These are phyloP conservation scores for Pythium vanterpoolii DNA, from an alignment of 352 stramenopile species.

Conservation along the genomic window DNA sequence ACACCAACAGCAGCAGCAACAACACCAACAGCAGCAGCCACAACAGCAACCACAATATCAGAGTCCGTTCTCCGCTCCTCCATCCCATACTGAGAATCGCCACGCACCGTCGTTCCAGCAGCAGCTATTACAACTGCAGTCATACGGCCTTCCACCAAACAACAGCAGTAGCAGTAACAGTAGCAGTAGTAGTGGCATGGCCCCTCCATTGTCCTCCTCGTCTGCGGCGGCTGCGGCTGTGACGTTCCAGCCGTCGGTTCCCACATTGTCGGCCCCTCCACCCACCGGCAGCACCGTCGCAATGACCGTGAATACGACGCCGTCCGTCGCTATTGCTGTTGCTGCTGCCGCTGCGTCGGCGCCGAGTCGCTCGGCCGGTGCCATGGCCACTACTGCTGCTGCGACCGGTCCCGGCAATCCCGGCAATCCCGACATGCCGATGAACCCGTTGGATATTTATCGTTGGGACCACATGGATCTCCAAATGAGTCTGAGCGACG, in stretches of 20 bases:
- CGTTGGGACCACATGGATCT: slow-evolving; percentile 80
- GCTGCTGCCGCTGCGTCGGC: no score
- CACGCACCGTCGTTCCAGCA: slow-evolving; percentile 11
- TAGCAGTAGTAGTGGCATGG: not conserved
- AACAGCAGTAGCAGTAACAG: slow-evolving; percentile 13
- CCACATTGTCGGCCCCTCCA: not conserved
- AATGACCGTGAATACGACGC: not conserved
- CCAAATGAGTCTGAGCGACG: slow-evolving; percentile 79
- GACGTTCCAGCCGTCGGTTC: not conserved
- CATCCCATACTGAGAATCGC: not conserved
- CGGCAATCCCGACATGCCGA: not conserved
- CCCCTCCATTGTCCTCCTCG: not conserved
- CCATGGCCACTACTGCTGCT: no score
- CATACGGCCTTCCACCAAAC: slow-evolving; percentile 20
- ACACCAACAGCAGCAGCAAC: slow-evolving; percentile 12
- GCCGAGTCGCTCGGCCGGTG: no score
- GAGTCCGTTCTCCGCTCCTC: not conserved
- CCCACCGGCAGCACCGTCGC: slow-evolving; percentile 9
- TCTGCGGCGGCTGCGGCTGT: not conserved
- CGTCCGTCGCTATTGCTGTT: slow-evolving; percentile 1
- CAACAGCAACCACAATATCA: slow-evolving; percentile 8
- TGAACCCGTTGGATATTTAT: slow-evolving; percentile 57
- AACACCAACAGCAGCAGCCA: slow-evolving; percentile 18
- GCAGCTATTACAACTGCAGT: slow-evolving; percentile 21
- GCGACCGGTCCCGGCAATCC: no score